phyloP scores from a whole-genome alignment of 352 stramenopile genomes.

The Halophytophthora polymorphica region DNA sequence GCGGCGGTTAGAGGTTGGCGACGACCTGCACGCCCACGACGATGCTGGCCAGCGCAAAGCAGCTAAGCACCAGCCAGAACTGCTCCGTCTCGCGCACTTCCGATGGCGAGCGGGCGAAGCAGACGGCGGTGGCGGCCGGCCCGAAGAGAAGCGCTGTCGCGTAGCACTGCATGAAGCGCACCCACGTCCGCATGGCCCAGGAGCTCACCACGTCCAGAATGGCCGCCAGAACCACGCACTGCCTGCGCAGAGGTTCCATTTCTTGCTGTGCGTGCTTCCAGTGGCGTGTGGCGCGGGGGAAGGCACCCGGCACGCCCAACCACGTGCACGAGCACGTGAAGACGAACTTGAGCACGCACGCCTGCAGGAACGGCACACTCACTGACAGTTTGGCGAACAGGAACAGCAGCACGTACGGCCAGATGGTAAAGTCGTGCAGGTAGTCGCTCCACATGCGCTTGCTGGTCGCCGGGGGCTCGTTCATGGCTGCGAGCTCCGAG shows the following conservation, averaged over 20 bases:
- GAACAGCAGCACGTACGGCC: conserved; percentile 65
- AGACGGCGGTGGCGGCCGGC: conserved; percentile 13
- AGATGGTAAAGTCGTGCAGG: conserved; percentile 68
- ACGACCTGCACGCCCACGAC: conserved; percentile 64
- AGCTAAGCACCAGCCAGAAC: conserved; percentile 43
- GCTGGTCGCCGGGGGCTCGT: background rate
- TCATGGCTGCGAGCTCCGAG: conserved; percentile 1
- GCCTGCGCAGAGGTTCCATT: conserved; percentile 41
- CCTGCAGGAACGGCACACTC: conserved; percentile 37
- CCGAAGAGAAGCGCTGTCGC: conserved; percentile 22
- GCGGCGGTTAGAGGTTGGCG: conserved; percentile 47
- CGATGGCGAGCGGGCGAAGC: conserved; percentile 36
- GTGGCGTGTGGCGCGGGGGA: conserved; percentile 53
- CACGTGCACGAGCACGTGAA: conserved; percentile 73
- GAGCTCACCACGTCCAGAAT: conserved; percentile 63
- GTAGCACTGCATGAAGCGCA: conserved; percentile 57
- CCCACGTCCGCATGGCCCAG: conserved; percentile 53
- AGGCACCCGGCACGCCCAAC: conserved; percentile 53
- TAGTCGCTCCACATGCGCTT: conserved; percentile 47
- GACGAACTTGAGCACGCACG: conserved; percentile 59
- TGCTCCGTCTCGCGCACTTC: conserved; percentile 65
- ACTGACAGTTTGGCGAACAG: conserved; percentile 46
- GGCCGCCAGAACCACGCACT: conserved; percentile 50
- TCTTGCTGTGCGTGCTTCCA: conserved; percentile 42
- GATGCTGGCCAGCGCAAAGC: conserved; percentile 56